A percentile compares a stretch with the other conserved stretches of the same genome.
These are phyloP conservation scores for Celoporthe dispersa DNA, from an alignment of 2,329 filamentous ascomycete genomes.

Conservation along the genomic window DNA sequence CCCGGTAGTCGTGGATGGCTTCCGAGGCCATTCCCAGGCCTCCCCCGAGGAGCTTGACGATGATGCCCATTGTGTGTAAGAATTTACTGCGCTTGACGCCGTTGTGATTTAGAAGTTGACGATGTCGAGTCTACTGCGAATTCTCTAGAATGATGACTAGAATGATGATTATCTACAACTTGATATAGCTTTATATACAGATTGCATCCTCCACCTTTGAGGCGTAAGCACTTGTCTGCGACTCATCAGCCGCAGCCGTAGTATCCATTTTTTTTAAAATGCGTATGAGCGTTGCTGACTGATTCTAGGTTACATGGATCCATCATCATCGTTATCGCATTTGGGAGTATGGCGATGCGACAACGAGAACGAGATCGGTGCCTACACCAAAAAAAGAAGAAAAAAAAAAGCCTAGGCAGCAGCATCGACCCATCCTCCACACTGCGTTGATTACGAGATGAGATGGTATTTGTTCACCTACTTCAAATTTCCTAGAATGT, in stretches of 20 bases:
- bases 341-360: background rate
- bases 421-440: background rate
- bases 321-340: background rate
- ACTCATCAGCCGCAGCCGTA: background rate
- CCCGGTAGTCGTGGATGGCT: conserved; percentile 32
- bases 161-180: background rate
- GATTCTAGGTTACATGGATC: background rate
- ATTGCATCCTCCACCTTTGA: background rate
- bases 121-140: background rate
- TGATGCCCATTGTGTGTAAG: conserved; percentile 16
- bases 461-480: no score
- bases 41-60: conserved; percentile 24
- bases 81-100: background rate
- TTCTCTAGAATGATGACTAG: background rate
- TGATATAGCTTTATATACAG: background rate
- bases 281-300: background rate
- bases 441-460: background rate
- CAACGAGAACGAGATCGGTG: background rate
- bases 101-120: background rate
- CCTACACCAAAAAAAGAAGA: background rate
- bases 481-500: no score
- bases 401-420: background rate
- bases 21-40: conserved; percentile 33
- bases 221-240: background rate
- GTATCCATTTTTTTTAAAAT: background rate